Base-by-base conservation (phyloP, 768 basidiomycete species). In the Boletus sp. region DNA sequence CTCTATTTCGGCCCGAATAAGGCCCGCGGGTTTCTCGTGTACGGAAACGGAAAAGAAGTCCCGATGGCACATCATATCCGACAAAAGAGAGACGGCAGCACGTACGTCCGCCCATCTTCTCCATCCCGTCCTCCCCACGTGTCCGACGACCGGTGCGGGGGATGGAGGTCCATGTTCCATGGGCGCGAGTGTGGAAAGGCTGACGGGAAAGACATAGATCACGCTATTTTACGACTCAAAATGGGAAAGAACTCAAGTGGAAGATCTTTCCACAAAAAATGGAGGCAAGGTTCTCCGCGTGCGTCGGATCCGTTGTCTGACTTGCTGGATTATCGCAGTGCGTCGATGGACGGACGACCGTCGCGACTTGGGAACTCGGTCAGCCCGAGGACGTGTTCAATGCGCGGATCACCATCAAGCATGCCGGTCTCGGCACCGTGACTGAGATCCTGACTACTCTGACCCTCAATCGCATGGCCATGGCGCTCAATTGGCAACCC, bases 371-470 rank as follows among this genome's bases (percentile, higher is more conserved):
- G 85, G 88, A 89, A 63, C 67, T 80, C 46, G 80, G 77, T 56
- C 70, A 79, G 7, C 79, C 83, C 15, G 75, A 77, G 38, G 80
- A 83, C 54, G 76, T 82, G 15, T 82, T 79, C 69, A 73, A 77
- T 56, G 88, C 87, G 5, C 76, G 77, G 47, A 72, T 90, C 47
- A 82, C 79, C 17, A 74, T 92, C 64, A 79, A 74, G 59, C 74
- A 79, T 13, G 70, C 79, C 30, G 84, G 80, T 40, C 77, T 90
- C 50, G 69, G 78, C 23, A 66, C 88, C 55, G 77, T 88, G 53
- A 92, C 89, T 9, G 90, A 92, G 68, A 82, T 92, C 60, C 68
- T 91, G 61, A 86, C 89, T 10, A 88, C 87, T 4, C 79, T 92
- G 51, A 77, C 80, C 47, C 75, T 92, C 47, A 88, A 88, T 65